Evolutionary conservation across 108 stramenopile species (phyloP).

Genomic region (Ochromonas danica): DNA sequence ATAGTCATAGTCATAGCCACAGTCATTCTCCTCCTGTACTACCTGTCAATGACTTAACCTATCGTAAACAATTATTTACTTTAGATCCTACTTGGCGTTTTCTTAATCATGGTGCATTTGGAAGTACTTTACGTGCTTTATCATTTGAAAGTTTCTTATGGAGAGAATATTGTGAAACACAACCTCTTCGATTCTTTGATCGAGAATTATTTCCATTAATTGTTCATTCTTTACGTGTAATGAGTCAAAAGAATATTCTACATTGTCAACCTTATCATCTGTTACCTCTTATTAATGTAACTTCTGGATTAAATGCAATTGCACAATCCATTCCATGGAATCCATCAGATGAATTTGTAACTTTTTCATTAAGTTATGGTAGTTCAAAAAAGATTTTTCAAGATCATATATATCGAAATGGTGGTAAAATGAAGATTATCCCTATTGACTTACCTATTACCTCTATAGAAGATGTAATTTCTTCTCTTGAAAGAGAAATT

Average conservation of each 20-base stretch:
- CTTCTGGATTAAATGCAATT: conserved; percentile 1
- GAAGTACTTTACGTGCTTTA: neutral
- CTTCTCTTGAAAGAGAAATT: neutral
- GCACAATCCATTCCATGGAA: neutral
- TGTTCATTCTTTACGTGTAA: neutral
- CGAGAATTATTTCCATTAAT: neutral
- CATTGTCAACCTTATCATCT: neutral
- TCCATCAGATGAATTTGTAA: neutral
- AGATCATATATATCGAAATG: neutral
- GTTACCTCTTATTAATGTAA: conserved; percentile 1
- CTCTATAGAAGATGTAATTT: neutral
- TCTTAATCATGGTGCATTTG: conserved; percentile 23
- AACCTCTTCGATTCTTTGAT: conserved; percentile 6
- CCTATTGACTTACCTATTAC: neutral
- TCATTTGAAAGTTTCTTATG: neutral
- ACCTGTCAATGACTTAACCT: neutral
- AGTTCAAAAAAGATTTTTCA: neutral
- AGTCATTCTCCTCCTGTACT: neutral
- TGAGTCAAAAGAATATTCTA: neutral
- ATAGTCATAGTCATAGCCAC: neutral
- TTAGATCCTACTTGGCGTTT: neutral
- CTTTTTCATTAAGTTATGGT: conserved; percentile 19
- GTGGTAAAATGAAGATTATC: neutral
- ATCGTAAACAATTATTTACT: neutral
- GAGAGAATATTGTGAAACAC: neutral